A percentile compares a stretch with the other conserved stretches of the same genome.
Conservation (phyloP, 1,284 basidiomycete species). For the Moesziomyces globuligerus region DNA sequence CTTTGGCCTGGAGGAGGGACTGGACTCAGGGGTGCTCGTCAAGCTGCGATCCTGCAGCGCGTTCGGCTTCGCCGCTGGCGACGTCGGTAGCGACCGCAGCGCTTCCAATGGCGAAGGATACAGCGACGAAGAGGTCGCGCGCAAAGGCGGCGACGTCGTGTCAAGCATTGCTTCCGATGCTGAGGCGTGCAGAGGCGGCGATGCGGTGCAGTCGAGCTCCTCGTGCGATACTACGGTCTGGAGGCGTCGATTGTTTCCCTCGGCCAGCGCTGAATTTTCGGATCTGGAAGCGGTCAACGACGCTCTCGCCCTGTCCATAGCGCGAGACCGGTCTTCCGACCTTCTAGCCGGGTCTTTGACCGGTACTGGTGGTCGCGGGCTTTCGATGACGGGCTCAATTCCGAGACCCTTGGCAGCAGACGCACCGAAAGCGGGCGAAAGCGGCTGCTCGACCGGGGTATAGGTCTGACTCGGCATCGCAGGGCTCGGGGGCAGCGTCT, state of each 20-base stretch:
- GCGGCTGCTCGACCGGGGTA: not conserved
- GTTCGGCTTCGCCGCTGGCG: constrained; percentile 10
- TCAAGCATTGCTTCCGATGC: constrained; percentile 13
- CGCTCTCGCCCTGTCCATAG: constrained; percentile 1
- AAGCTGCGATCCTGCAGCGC: constrained; percentile 9
- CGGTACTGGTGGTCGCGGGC: constrained; percentile 28
- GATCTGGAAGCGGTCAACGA: constrained; percentile 21
- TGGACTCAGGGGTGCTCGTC: constrained; percentile 26
- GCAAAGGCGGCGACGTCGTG: not conserved
- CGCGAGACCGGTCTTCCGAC: constrained; percentile 19
- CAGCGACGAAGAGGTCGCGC: not conserved
- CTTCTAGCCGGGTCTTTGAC: constrained; percentile 33
- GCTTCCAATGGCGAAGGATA: constrained; percentile 4
- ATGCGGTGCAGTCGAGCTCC: constrained; percentile 21
- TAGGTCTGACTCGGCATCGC: not conserved
- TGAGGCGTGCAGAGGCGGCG: constrained; percentile 6
- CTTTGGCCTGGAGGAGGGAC: constrained; percentile 14
- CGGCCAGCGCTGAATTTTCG: constrained; percentile 21
- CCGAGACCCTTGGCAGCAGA: not conserved
- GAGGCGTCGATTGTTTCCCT: constrained; percentile 22
- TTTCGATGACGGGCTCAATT: not conserved
- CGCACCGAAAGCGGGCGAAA: not conserved
- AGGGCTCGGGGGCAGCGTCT: constrained; percentile 4
- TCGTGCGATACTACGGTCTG: constrained; percentile 48
- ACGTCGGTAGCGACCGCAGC: not conserved